A percentile compares a stretch with the other conserved stretches of the same genome.
Conservation (phyloP, 129 eudicot species). For the Helichrysum umbraculigerum region DNA sequence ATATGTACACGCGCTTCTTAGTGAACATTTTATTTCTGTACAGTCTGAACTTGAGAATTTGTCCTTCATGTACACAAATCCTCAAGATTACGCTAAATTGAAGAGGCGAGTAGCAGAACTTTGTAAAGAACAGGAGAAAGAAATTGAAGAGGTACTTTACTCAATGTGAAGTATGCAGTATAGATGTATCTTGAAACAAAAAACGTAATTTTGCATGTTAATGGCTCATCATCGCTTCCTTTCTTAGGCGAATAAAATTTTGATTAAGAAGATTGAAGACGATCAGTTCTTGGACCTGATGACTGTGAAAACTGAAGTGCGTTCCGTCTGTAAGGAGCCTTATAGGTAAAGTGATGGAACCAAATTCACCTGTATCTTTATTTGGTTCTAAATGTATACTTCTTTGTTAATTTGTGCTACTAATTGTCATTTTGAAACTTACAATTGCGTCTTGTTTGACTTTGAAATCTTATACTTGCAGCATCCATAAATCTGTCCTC, state of each 20-base stretch:
- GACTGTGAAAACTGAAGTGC: conserved; percentile 44
- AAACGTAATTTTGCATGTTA: not conserved
- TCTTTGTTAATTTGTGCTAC: not conserved
- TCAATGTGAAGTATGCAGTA: conserved; percentile 10
- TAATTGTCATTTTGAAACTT: conserved; percentile 8
- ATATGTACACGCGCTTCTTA: conserved; percentile 5
- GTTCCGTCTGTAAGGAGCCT: conserved; percentile 41
- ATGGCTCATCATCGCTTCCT: conserved; percentile 20
- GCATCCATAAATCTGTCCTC: conserved; percentile 41
- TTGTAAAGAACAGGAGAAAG: conserved; percentile 85
- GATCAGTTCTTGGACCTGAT: conserved; percentile 44
- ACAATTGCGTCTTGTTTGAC: conserved; percentile 8
- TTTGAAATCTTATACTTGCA: conserved; percentile 37
- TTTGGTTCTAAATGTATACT: not conserved
- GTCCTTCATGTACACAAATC: conserved; percentile 96
- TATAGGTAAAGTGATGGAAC: conserved; percentile 55
- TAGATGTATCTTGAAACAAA: conserved; percentile 15
- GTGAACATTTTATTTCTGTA: conserved; percentile 24
- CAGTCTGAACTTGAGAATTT: conserved; percentile 72
- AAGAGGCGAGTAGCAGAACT: conserved; percentile 86
- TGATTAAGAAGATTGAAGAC: conserved; percentile 41
- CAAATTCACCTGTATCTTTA: not conserved
- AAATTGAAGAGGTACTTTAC: conserved; percentile 67
- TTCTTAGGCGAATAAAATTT: conserved; percentile 46
- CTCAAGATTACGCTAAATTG: conserved; percentile 86